phyloP scores from a whole-genome alignment of 768 basidiomycete species.

The Amanita rimosa region DNA sequence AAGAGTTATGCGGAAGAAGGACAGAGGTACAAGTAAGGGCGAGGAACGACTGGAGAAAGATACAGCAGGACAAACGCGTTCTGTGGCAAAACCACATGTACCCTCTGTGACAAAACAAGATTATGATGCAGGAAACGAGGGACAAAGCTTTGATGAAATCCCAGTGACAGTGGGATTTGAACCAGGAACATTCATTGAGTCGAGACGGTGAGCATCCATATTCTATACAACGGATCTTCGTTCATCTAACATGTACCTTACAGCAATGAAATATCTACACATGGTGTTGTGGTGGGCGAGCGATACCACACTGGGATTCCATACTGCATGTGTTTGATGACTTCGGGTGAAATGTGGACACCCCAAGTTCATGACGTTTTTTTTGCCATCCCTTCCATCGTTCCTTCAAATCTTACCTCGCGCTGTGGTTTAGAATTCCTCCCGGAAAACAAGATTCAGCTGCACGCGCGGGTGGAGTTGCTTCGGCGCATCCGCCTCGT shows the following conservation, averaged over 20 bases:
- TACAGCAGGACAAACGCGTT: background rate
- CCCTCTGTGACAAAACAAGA: constrained; percentile 11
- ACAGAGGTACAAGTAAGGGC: background rate
- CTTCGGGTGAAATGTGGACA: constrained; percentile 43
- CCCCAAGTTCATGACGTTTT: constrained; percentile 42
- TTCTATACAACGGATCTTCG: constrained; percentile 9
- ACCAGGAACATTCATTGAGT: constrained; percentile 43
- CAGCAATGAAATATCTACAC: constrained; percentile 20
- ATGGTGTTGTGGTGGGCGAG: constrained; percentile 27
- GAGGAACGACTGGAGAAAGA: background rate
- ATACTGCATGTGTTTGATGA: constrained; percentile 10
- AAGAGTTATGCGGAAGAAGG: background rate
- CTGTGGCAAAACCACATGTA: background rate
- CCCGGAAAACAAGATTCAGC: constrained; percentile 22
- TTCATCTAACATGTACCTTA: constrained; percentile 1
- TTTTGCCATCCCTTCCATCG: constrained; percentile 49
- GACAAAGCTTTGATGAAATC: constrained; percentile 10
- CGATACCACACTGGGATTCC: constrained; percentile 9
- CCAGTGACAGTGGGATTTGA: constrained; percentile 11
- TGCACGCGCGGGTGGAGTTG: constrained; percentile 53
- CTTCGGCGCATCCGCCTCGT: constrained; percentile 48
- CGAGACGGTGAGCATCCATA: constrained; percentile 28
- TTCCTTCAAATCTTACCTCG: constrained; percentile 29
- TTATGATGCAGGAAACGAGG: constrained; percentile 8
- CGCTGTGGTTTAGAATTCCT: constrained; percentile 32